These are phyloP conservation scores for Trypanosoma rangeli DNA, from an alignment of 208 protist species.

Conservation along the genomic window DNA sequence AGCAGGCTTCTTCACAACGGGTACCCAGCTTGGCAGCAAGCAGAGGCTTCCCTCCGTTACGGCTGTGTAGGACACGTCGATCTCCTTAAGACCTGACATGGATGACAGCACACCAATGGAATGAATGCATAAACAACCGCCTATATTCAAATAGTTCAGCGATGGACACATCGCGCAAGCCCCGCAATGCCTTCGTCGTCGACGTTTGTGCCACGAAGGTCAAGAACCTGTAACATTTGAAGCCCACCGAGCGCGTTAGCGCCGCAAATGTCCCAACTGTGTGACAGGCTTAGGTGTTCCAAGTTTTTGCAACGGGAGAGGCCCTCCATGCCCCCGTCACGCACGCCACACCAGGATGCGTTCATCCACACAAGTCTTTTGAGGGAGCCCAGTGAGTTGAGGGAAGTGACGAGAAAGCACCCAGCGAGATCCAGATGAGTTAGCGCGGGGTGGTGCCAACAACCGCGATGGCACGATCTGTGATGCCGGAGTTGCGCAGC, in stretches of 20 bases:
- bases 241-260: slow-evolving; percentile 37
- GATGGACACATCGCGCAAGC: slow-evolving; percentile 38
- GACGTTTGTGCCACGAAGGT: slow-evolving; percentile 41
- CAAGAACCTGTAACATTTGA: slow-evolving; percentile 35
- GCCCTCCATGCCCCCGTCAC: slow-evolving; percentile 13
- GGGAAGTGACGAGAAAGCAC: slow-evolving; percentile 34
- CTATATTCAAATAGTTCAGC: slow-evolving; percentile 44
- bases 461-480: slow-evolving; percentile 25
- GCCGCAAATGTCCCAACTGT: slow-evolving; percentile 37
- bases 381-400: slow-evolving; percentile 32
- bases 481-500: slow-evolving; percentile 33
- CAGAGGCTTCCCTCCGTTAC: slow-evolving; percentile 34
- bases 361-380: slow-evolving; percentile 29
- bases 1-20: slow-evolving; percentile 23
- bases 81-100: slow-evolving; percentile 35
- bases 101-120: slow-evolving; percentile 32
- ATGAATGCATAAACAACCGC: slow-evolving; percentile 39
- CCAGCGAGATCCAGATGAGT: slow-evolving; percentile 29
- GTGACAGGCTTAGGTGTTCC: slow-evolving; percentile 33
- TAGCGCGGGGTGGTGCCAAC: slow-evolving; percentile 16
- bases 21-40: slow-evolving; percentile 19
- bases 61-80: slow-evolving; percentile 40
- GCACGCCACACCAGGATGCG: slow-evolving; percentile 16
- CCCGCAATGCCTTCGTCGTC: slow-evolving; percentile 48
- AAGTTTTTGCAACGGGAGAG: slow-evolving; percentile 23